Conservation (phyloP, 768 basidiomycete species). For the Rhodocollybia butyracea region DNA sequence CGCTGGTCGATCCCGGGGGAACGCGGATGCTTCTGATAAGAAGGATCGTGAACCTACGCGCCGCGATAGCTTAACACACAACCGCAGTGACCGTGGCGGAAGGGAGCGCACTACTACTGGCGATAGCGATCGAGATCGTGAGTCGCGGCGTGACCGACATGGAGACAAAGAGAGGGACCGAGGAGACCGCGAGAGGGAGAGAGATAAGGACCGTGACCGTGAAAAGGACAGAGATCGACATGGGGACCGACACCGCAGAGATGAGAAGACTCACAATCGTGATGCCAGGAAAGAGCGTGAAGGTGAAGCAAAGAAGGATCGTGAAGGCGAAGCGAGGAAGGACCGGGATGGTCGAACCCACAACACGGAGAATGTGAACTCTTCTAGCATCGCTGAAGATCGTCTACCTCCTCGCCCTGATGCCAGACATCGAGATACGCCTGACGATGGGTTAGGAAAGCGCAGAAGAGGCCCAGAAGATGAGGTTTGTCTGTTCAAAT, state of each 20-base stretch:
- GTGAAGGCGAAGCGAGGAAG: slow-evolving; percentile 56
- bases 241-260: slow-evolving; percentile 52
- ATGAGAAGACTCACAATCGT: slow-evolving; percentile 55
- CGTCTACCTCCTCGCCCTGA: slow-evolving; percentile 61
- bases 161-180: slow-evolving; percentile 39
- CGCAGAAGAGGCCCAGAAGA: slow-evolving; percentile 67
- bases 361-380: slow-evolving; percentile 27
- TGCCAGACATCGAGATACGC: slow-evolving; percentile 46
- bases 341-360: slow-evolving; percentile 48
- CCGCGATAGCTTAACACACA: slow-evolving; percentile 52
- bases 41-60: slow-evolving; percentile 56
- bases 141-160: slow-evolving; percentile 36
- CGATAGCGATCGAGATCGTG: slow-evolving; percentile 45
- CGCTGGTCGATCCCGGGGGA: slow-evolving; percentile 52
- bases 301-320: too few species aligned
- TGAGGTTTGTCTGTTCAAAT: slow-evolving; percentile 66
- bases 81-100: slow-evolving; percentile 44
- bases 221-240: slow-evolving; percentile 44
- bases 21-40: slow-evolving; percentile 43
- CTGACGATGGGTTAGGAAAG: slow-evolving; percentile 72
- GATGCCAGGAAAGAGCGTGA: slow-evolving; percentile 69
- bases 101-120: slow-evolving; percentile 37
- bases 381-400: slow-evolving; percentile 41
- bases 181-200: slow-evolving; percentile 44
- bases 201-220: slow-evolving; percentile 36